Evolutionary conservation across 352 stramenopile genomes (phyloP).

Genomic region (Phytophthora syringae): DNA sequence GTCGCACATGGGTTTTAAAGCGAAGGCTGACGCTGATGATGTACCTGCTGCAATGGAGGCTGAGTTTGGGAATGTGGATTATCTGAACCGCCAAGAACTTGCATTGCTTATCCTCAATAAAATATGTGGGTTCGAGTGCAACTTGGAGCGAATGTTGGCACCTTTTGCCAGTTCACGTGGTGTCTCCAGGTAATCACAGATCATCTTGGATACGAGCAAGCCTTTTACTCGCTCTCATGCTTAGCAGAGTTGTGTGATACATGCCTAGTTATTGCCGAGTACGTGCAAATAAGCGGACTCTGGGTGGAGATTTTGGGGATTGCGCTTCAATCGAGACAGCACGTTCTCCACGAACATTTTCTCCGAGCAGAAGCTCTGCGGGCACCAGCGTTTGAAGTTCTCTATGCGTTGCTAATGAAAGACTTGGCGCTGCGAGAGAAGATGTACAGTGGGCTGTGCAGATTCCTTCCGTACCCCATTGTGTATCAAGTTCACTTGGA

Average conservation of each 20-base stretch:
- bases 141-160: constrained; percentile 74
- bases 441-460: constrained; percentile 76
- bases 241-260: constrained; percentile 81
- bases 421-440: constrained; percentile 68
- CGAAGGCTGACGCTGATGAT: constrained; percentile 45
- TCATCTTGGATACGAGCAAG: constrained; percentile 82
- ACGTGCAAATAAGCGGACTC: constrained; percentile 72
- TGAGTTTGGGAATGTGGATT: constrained; percentile 84
- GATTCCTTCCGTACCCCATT: constrained; percentile 82
- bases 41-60: constrained; percentile 50
- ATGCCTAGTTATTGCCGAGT: constrained; percentile 76
- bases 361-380: constrained; percentile 76
- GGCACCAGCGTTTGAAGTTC: constrained; percentile 80
- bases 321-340: constrained; percentile 77
- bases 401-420: constrained; percentile 81
- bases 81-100: constrained; percentile 77
- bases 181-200: constrained; percentile 84
- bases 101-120: constrained; percentile 83
- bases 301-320: constrained; percentile 86
- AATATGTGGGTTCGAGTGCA: constrained; percentile 76
- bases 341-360: constrained; percentile 86
- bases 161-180: constrained; percentile 85
- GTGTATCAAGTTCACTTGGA: constrained; percentile 87
- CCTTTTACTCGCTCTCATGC: constrained; percentile 78
- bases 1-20: constrained; percentile 79